phyloP scores from a whole-genome alignment of 306 rosid species.

The Castanospermum australe region DNA sequence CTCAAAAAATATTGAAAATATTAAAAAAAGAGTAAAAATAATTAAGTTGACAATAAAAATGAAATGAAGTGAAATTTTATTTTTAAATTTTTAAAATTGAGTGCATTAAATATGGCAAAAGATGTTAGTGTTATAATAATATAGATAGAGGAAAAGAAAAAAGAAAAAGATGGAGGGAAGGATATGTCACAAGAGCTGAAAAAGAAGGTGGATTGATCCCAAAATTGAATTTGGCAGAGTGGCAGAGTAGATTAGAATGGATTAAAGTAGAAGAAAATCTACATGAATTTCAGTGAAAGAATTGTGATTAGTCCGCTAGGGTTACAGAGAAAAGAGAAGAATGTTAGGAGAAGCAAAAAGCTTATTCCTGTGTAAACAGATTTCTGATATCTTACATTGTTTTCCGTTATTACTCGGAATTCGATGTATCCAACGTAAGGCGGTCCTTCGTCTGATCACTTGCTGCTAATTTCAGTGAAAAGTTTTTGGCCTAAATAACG shows the following conservation, averaged over 20 bases:
- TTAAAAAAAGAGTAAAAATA: too few relatives aligned
- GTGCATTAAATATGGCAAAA: too few relatives aligned
- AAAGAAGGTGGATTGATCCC: background rate
- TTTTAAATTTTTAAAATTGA: too few relatives aligned
- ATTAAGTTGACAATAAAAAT: too few relatives aligned
- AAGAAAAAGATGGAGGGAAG: too few relatives aligned
- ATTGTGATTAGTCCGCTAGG: background rate
- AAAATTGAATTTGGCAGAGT: background rate
- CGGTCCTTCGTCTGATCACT: background rate
- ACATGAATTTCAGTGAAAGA: constrained; percentile 40
- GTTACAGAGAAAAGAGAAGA: constrained; percentile 38
- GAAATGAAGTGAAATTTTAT: too few relatives aligned
- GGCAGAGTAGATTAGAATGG: background rate
- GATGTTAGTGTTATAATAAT: too few relatives aligned
- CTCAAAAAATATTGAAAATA: too few relatives aligned
- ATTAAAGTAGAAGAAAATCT: background rate
- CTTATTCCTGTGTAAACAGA: background rate
- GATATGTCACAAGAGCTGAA: background rate
- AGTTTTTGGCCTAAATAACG: background rate
- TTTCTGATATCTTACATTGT: background rate
- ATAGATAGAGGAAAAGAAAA: too few relatives aligned
- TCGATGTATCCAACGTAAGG: background rate
- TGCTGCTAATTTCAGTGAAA: too few relatives aligned
- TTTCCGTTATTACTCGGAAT: background rate
- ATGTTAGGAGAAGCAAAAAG: constrained; percentile 27